A percentile compares a stretch with the other conserved stretches of the same genome.
phyloP scores from a whole-genome alignment of 257 asterid species.

The Jacaranda copaia region DNA sequence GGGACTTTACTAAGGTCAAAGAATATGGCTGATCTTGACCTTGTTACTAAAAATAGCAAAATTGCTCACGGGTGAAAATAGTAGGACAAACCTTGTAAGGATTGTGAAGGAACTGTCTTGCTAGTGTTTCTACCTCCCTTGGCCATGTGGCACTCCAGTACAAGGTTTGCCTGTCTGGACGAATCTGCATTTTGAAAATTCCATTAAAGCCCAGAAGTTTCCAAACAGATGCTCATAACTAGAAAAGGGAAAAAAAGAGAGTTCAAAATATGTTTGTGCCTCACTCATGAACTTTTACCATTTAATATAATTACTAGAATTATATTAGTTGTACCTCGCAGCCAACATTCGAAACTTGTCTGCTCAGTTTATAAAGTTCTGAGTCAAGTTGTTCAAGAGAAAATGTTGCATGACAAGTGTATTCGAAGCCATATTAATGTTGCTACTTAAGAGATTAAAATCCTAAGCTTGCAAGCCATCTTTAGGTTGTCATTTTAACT shows the following conservation, averaged over 20 bases:
- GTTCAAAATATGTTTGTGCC: neutral
- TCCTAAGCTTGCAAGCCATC: too few species aligned
- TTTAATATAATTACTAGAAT: neutral
- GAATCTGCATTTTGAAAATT: constrained; percentile 56
- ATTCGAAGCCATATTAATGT: too few species aligned
- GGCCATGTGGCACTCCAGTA: constrained; percentile 99
- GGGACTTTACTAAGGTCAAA: constrained; percentile 1
- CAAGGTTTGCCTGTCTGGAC: constrained; percentile 96
- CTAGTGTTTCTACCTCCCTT: constrained; percentile 83
- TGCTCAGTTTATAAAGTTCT: neutral
- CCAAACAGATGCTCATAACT: neutral
- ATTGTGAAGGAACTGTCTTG: constrained; percentile 82
- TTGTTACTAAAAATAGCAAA: constrained; percentile 18
- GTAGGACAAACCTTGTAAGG: constrained; percentile 72
- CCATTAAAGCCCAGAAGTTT: constrained; percentile 31
- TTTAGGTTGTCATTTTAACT: too few species aligned
- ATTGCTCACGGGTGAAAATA: constrained; percentile 19
- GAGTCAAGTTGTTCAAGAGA: too few species aligned
- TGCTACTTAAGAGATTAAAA: too few species aligned
- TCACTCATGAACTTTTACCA: constrained; percentile 16
- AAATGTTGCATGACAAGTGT: too few species aligned
- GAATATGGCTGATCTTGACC: neutral
- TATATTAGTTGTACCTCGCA: neutral
- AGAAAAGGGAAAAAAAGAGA: constrained; percentile 13
- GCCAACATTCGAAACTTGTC: neutral